Percentiles rank a stretch among this genome's conserved stretches.
Evolutionary conservation across 768 basidiomycete genomes (phyloP).

Genomic region (Nevesoporus exiguus): DNA sequence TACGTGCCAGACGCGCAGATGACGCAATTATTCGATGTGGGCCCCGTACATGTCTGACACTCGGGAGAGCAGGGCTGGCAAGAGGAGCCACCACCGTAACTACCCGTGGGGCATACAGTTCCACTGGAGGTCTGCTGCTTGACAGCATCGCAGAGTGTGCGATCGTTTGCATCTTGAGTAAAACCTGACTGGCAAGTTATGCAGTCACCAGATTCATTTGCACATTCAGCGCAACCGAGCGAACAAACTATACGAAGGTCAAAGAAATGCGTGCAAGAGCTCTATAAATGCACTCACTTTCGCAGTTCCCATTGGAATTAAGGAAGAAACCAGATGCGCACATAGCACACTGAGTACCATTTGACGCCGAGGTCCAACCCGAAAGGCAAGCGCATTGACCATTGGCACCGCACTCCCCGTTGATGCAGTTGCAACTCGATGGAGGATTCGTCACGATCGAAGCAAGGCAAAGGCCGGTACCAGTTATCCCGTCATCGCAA

Average conservation of each 20-base stretch:
- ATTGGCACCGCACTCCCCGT: constrained; percentile 67
- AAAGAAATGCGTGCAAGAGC: not conserved
- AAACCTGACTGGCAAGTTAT: constrained; percentile 68
- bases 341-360: constrained; percentile 74
- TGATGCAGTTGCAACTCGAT: constrained; percentile 75
- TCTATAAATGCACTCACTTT: constrained; percentile 41
- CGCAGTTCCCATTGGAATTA: constrained; percentile 64
- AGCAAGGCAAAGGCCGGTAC: constrained; percentile 68
- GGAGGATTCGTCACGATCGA: constrained; percentile 49
- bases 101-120: constrained; percentile 59
- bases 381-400: constrained; percentile 74
- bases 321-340: constrained; percentile 78
- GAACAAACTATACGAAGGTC: constrained; percentile 52
- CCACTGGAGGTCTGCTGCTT: constrained; percentile 50
- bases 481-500: constrained; percentile 80
- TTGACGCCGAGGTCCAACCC: constrained; percentile 68
- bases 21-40: constrained; percentile 68
- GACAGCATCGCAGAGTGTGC: constrained; percentile 59
- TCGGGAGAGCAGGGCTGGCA: constrained; percentile 61
- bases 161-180: constrained; percentile 61
- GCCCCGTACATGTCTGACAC: constrained; percentile 69
- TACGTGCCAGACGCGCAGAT: constrained; percentile 62
- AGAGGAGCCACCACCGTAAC: constrained; percentile 52
- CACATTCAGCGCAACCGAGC: constrained; percentile 69
- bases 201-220: constrained; percentile 66